Evolutionary conservation across 768 basidiomycete genomes (phyloP).

Genomic region (Auriculariales sp.): DNA sequence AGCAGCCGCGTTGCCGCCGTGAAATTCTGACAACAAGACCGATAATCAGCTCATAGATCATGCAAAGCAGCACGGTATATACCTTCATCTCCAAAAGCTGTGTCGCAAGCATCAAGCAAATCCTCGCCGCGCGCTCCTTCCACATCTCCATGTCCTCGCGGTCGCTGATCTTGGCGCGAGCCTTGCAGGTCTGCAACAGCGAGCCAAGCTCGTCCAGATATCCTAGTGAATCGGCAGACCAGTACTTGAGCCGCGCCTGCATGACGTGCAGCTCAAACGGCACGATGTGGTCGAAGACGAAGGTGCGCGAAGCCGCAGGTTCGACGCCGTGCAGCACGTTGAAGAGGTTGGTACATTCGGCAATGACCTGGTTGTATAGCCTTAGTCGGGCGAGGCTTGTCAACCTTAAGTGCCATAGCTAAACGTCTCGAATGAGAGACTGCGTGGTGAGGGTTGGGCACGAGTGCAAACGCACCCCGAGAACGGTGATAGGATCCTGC

Average conservation of each 20-base stretch:
- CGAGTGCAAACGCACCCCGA: too few species aligned
- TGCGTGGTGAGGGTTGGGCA: too few species aligned
- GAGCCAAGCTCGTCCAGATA: slow-evolving; percentile 60
- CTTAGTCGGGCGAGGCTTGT: slow-evolving; percentile 66
- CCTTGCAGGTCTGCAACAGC: slow-evolving; percentile 48
- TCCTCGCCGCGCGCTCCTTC: slow-evolving; percentile 63
- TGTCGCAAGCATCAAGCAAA: slow-evolving; percentile 67
- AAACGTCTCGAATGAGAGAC: too few species aligned
- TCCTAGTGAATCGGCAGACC: slow-evolving; percentile 68
- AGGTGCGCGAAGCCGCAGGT: slow-evolving; percentile 34
- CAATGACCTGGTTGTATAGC: slow-evolving; percentile 75
- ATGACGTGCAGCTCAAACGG: slow-evolving; percentile 50
- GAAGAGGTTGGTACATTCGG: slow-evolving; percentile 73
- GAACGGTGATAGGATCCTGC: slow-evolving; percentile 51
- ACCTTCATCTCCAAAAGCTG: slow-evolving; percentile 82
- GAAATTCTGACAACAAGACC: slow-evolving; percentile 39
- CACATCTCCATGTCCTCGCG: slow-evolving; percentile 41
- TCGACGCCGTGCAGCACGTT: slow-evolving; percentile 47
- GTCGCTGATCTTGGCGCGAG: slow-evolving; percentile 16
- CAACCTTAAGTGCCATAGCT: slow-evolving; percentile 77
- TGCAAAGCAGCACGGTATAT: slow-evolving; percentile 5
- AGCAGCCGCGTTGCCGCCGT: slow-evolving; percentile 53
- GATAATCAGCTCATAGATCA: neutral
- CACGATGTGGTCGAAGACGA: slow-evolving; percentile 45
- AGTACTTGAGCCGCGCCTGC: slow-evolving; percentile 60